phyloP scores from a whole-genome alignment of 495 filamentous ascomycete genomes.

The Paragyromitra xinjiangensis region DNA sequence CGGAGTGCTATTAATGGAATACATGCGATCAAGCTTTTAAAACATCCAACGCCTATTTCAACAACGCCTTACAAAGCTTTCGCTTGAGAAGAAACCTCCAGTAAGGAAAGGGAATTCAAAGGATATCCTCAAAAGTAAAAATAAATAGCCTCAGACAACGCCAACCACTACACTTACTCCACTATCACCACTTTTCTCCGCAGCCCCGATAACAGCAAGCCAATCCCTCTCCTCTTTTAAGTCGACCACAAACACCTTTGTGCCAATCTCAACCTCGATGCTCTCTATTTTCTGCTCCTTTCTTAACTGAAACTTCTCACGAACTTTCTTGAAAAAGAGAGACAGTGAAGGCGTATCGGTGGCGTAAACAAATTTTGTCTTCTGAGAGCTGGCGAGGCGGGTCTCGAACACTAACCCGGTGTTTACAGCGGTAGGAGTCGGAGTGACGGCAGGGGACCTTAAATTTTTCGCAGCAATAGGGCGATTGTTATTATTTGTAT shows the following conservation, averaged over 20 bases:
- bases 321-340: constrained; percentile 45
- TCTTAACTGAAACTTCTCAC: constrained; percentile 45
- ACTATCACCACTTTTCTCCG: constrained; percentile 34
- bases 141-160: constrained; percentile 8
- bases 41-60: constrained; percentile 22
- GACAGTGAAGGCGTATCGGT: constrained; percentile 47
- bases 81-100: not conserved
- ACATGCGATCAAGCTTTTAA: not conserved
- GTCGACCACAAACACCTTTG: constrained; percentile 47
- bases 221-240: constrained; percentile 50
- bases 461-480: constrained; percentile 3
- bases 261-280: constrained; percentile 47
- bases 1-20: constrained; percentile 17
- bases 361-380: constrained; percentile 50
- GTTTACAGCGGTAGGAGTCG: constrained; percentile 11
- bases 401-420: constrained; percentile 46
- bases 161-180: constrained; percentile 39
- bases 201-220: constrained; percentile 45
- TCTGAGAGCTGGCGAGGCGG: constrained; percentile 39
- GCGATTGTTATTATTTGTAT: not conserved
- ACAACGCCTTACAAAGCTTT: constrained; percentile 21
- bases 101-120: constrained; percentile 6
- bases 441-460: constrained; percentile 27
- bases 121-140: not conserved
- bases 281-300: constrained; percentile 44